Evolutionary conservation across 192 early-diverging fungal genomes (phyloP).

Genomic region (Oehlia diaphana): DNA sequence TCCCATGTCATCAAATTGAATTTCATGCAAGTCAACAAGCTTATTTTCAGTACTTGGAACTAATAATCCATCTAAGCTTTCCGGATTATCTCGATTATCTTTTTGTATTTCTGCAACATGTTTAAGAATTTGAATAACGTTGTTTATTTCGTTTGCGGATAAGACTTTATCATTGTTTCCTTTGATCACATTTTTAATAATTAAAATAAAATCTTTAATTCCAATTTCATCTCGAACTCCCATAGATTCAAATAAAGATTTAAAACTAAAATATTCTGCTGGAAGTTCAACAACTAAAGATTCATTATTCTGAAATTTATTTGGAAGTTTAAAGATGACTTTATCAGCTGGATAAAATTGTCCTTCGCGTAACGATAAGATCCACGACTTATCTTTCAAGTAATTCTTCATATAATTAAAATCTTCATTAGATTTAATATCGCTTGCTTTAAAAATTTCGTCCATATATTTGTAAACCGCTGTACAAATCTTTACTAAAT

Average conservation of each 20-base stretch:
- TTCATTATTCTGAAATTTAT: neutral
- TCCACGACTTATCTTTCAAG: neutral
- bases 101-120: neutral
- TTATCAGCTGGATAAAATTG: neutral
- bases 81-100: neutral
- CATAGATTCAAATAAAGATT: neutral
- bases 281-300: neutral
- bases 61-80: neutral
- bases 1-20: slow-evolving; percentile 19
- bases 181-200: neutral
- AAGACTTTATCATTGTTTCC: neutral
- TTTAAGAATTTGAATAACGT: neutral
- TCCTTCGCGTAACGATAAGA: neutral
- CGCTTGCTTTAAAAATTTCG: neutral
- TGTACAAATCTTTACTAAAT: neutral
- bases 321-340: neutral
- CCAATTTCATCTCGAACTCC: neutral
- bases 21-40: neutral
- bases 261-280: neutral
- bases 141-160: neutral
- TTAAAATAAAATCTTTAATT: neutral
- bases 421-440: neutral
- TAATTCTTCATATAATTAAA: neutral
- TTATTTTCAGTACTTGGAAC: neutral
- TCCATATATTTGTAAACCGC: slow-evolving; percentile 5